Evolutionary conservation across 192 early-diverging fungal genomes (phyloP).

Genomic region (Coemansia sp.): DNA sequence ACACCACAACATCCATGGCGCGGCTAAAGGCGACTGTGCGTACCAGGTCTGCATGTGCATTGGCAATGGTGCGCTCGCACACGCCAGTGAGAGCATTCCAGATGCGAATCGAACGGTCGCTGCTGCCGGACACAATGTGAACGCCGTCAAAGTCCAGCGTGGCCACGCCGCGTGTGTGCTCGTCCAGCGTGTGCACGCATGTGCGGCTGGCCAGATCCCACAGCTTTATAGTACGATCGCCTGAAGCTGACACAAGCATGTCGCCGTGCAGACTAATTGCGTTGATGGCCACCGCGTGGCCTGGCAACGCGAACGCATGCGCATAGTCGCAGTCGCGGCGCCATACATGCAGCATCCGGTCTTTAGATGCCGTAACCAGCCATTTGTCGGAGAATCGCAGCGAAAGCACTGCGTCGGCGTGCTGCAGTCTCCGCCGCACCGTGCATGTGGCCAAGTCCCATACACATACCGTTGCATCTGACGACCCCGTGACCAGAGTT

Average conservation of each 20-base stretch:
- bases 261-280: conserved; percentile 66
- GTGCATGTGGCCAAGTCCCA: conserved; percentile 67
- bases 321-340: conserved; percentile 40
- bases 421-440: conserved; percentile 53
- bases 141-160: conserved; percentile 88
- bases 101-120: conserved; percentile 74
- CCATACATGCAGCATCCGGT: conserved; percentile 83
- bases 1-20: conserved; percentile 61
- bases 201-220: conserved; percentile 76
- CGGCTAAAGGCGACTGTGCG: conserved; percentile 43
- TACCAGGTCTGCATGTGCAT: conserved; percentile 35
- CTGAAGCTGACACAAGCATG: conserved; percentile 66
- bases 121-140: conserved; percentile 79
- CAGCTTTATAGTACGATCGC: conserved; percentile 80
- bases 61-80: conserved; percentile 51
- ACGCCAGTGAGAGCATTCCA: conserved; percentile 66
- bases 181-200: conserved; percentile 63
- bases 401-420: conserved; percentile 69
- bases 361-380: conserved; percentile 82
- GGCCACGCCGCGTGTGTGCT: conserved; percentile 80
- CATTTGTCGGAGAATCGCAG: conserved; percentile 70
- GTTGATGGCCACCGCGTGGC: conserved; percentile 82
- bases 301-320: conserved; percentile 58
- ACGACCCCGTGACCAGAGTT: conserved; percentile 67
- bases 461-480: conserved; percentile 63